phyloP scores from a whole-genome alignment of 768 basidiomycete species.

The Lactarius pseudohatsudake region DNA sequence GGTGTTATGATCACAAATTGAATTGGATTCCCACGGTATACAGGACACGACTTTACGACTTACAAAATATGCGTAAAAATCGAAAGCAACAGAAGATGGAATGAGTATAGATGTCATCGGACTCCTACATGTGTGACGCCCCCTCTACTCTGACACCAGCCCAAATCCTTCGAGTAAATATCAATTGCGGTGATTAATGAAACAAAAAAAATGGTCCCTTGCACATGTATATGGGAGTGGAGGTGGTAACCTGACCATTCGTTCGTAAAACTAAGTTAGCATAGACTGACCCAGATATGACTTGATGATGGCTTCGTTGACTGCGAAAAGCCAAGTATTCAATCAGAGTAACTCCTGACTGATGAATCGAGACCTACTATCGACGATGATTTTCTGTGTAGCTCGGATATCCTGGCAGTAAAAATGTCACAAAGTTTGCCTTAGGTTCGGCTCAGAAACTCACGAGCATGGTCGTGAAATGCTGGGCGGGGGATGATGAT shows the following conservation, averaged over 20 bases:
- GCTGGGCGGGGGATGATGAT: constrained; percentile 40
- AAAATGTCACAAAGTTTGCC: not conserved
- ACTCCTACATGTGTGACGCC: constrained; percentile 10
- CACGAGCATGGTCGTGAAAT: constrained; percentile 72
- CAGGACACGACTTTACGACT: not conserved
- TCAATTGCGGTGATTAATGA: constrained; percentile 6
- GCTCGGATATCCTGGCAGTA: constrained; percentile 22
- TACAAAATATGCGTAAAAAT: constrained; percentile 14
- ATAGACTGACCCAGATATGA: constrained; percentile 56
- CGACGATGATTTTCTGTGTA: constrained; percentile 51
- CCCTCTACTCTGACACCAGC: constrained; percentile 7
- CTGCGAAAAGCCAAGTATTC: constrained; percentile 35
- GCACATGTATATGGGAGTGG: constrained; percentile 4
- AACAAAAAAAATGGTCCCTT: not conserved
- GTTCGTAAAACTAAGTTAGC: constrained; percentile 10
- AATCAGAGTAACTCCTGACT: not conserved
- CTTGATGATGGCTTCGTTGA: constrained; percentile 66
- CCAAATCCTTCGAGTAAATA: not conserved
- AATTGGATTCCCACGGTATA: constrained; percentile 19
- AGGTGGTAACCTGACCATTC: not conserved
- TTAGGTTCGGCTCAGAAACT: not conserved
- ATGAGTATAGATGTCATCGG: constrained; percentile 11
- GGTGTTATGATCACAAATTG: constrained; percentile 1
- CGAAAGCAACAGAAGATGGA: constrained; percentile 14
- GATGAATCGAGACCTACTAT: constrained; percentile 43